These are phyloP conservation scores for Pichia sp. DNA, from an alignment of 1,139 yeast genomes.

Conservation along the genomic window DNA sequence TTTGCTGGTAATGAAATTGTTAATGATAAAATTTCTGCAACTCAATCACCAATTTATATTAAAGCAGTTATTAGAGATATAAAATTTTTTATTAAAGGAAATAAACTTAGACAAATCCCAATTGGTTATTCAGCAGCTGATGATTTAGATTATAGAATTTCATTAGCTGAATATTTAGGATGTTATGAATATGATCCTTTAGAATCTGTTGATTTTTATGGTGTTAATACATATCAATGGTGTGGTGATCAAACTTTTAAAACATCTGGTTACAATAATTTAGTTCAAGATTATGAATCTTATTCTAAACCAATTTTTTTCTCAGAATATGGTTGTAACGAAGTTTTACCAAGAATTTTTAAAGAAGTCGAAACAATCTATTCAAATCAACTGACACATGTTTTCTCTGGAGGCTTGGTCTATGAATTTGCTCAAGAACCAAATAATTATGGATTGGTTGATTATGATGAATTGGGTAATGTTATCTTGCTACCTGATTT, in stretches of 20 bases:
- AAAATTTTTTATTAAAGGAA: slow-evolving; percentile 56
- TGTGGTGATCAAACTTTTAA: slow-evolving; percentile 84
- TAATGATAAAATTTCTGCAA: slow-evolving; percentile 74
- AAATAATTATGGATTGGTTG: slow-evolving; percentile 83
- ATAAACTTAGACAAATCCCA: slow-evolving; percentile 65
- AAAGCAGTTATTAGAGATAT: slow-evolving; percentile 78
- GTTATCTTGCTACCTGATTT: slow-evolving; percentile 51
- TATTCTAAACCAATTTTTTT: slow-evolving; percentile 76
- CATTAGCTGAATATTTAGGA: slow-evolving; percentile 75
- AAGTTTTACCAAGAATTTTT: slow-evolving; percentile 70
- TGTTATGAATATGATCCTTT: slow-evolving; percentile 52
- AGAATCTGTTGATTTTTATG: slow-evolving; percentile 82
- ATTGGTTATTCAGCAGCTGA: slow-evolving; percentile 98
- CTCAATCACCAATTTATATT: slow-evolving; percentile 57
- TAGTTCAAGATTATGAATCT: slow-evolving; percentile 63
- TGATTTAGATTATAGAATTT: slow-evolving; percentile 65
- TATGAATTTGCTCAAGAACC: slow-evolving; percentile 88
- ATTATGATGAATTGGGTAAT: slow-evolving; percentile 47
- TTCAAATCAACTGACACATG: slow-evolving; percentile 67
- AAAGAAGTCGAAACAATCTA: slow-evolving; percentile 71
- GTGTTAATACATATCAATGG: slow-evolving; percentile 96
- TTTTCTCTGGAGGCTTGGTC: slow-evolving; percentile 87
- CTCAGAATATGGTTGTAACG: slow-evolving; percentile 93
- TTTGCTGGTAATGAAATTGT: slow-evolving; percentile 93
- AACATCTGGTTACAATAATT: slow-evolving; percentile 71